Percentiles rank a stretch among this genome's conserved stretches.
Evolutionary conservation across 805 yeast genomes (phyloP).

Genomic region (Candida glaebosa): DNA sequence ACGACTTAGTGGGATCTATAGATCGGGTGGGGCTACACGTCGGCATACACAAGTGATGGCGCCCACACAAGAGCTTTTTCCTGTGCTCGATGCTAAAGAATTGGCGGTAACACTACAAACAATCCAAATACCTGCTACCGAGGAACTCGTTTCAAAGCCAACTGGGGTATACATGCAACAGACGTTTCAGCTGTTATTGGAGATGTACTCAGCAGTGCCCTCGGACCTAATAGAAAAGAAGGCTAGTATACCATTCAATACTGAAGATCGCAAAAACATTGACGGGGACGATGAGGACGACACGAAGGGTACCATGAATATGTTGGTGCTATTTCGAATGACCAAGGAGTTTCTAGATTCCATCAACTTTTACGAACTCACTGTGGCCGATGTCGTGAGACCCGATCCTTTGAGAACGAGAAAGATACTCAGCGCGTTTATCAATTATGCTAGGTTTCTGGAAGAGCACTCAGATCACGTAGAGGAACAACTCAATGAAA

Average conservation of each 20-base stretch:
- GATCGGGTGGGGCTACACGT: constrained; percentile 20
- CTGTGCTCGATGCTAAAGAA: constrained; percentile 58
- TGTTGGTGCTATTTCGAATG: constrained; percentile 56
- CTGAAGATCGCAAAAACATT: constrained; percentile 6
- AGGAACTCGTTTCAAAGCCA: constrained; percentile 57
- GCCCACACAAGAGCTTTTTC: constrained; percentile 48
- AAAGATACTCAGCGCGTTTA: constrained; percentile 73
- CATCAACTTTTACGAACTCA: constrained; percentile 77
- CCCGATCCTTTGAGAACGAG: constrained; percentile 71
- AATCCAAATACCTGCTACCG: constrained; percentile 59
- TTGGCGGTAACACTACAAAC: constrained; percentile 56
- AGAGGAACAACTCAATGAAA: constrained; percentile 51
- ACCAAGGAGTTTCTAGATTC: constrained; percentile 60
- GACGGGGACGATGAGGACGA: constrained; percentile 21
- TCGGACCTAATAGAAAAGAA: constrained; percentile 21
- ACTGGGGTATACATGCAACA: constrained; percentile 51
- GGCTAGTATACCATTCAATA: constrained; percentile 8
- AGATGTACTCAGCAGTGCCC: constrained; percentile 54
- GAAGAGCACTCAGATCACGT: constrained; percentile 73
- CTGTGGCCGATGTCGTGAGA: constrained; percentile 65
- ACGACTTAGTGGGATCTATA: constrained; percentile 27
- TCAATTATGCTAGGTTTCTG: constrained; percentile 80
- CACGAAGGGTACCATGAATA: constrained; percentile 37
- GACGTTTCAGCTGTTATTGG: constrained; percentile 59
- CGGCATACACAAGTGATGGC: constrained; percentile 15